Percentiles rank a stretch among this genome's conserved stretches.
phyloP scores from a whole-genome alignment of 352 stramenopile genomes.

The Pythium volutum region DNA sequence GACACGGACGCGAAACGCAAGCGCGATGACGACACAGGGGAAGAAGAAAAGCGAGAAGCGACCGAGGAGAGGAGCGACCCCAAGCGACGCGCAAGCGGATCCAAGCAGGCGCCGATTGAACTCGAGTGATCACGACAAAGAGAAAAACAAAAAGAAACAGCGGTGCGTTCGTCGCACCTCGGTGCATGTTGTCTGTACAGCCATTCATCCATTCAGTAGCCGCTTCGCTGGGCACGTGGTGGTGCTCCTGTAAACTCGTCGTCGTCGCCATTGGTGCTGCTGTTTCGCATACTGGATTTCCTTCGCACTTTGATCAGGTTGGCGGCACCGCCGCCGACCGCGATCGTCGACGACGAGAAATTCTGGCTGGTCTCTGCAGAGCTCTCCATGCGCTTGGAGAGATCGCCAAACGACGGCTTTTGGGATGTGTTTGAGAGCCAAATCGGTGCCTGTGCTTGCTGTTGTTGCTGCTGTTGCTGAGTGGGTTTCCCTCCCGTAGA shows the following conservation, averaged over 20 bases:
- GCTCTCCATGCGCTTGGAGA: slow-evolving; percentile 3
- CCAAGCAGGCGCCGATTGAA: slow-evolving; percentile 10
- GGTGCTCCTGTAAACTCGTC: slow-evolving; percentile 15
- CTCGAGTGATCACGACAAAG: slow-evolving; percentile 9
- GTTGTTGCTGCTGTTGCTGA: neutral
- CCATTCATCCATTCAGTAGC: slow-evolving; percentile 3
- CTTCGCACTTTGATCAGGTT: slow-evolving; percentile 69
- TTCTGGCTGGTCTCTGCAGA: slow-evolving; percentile 1
- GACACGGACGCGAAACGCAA: slow-evolving; percentile 21
- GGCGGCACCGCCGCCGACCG: slow-evolving; percentile 49
- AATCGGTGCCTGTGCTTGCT: slow-evolving; percentile 45
- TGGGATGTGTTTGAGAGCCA: slow-evolving; percentile 43
- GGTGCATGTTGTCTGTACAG: neutral
- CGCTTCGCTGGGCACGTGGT: slow-evolving; percentile 3
- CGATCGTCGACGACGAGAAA: slow-evolving; percentile 8
- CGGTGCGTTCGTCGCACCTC: neutral
- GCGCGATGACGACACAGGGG: neutral
- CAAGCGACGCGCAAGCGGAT: slow-evolving; percentile 2
- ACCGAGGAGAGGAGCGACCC: neutral
- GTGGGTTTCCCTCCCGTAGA: neutral
- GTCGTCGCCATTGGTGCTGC: slow-evolving; percentile 51
- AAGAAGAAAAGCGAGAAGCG: too few species aligned
- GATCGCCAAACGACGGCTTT: neutral
- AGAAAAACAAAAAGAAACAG: neutral
- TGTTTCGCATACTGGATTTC: slow-evolving; percentile 49